A percentile compares a stretch with the other conserved stretches of the same genome.
Conservation (phyloP, 83 land plant genomes). For the Diphasiastrum complanatum region DNA sequence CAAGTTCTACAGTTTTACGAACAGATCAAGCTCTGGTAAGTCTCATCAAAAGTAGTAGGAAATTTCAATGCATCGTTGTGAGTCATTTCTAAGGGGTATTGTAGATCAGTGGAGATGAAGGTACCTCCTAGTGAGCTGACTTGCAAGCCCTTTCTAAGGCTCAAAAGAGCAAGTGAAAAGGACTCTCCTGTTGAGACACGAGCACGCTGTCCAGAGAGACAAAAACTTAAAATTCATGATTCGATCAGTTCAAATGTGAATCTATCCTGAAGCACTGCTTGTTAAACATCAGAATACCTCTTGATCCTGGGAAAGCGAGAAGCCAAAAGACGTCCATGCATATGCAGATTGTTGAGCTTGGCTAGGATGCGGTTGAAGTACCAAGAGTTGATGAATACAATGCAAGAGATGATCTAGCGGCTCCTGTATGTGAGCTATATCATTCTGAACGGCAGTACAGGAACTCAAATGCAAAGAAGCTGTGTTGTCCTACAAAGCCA, state of each 20-base stretch:
- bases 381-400: conserved; percentile 60
- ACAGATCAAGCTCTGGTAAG: too few relatives aligned
- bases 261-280: too few relatives aligned
- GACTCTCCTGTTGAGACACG: conserved; percentile 36
- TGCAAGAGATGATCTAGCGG: conserved; percentile 74
- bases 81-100: too few relatives aligned
- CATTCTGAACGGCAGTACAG: conserved; percentile 52
- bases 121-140: conserved; percentile 51
- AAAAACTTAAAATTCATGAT: neutral
- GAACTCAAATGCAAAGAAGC: conserved; percentile 31
- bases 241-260: neutral
- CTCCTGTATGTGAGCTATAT: conserved; percentile 46
- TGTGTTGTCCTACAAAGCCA: conserved; percentile 43
- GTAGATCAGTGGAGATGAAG: too few relatives aligned
- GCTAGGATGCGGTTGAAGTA: conserved; percentile 53
- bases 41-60: too few relatives aligned
- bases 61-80: too few relatives aligned
- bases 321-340: conserved; percentile 54
- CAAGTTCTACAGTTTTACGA: too few relatives aligned
- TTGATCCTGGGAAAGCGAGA: conserved; percentile 75
- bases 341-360: conserved; percentile 26
- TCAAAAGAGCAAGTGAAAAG: conserved; percentile 51
- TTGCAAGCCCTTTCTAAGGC: conserved; percentile 41
- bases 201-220: conserved; percentile 31
- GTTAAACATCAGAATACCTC: too few relatives aligned